Percentiles rank a stretch among this genome's conserved stretches.
Conservation (phyloP, 2,329 filamentous ascomycete genomes). For the Hortaea werneckii region DNA sequence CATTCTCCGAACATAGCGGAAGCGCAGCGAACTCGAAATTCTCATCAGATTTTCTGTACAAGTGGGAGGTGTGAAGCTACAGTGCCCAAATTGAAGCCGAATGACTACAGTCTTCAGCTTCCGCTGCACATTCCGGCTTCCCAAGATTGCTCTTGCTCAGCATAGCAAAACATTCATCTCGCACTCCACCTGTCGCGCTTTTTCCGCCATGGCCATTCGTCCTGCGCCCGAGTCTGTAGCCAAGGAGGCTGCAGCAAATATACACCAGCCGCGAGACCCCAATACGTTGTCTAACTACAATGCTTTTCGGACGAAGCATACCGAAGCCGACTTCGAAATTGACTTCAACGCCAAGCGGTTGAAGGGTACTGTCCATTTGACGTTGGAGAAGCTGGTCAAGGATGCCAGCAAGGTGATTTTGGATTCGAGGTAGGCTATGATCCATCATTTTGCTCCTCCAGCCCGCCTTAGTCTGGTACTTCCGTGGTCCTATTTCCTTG, state of each 20-base stretch:
- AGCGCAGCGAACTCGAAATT: no score
- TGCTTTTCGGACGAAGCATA: slow-evolving; percentile 76
- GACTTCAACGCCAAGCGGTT: slow-evolving; percentile 74
- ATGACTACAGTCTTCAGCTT: not conserved
- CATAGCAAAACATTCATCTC: no score
- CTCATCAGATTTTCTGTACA: no score
- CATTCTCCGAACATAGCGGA: no score
- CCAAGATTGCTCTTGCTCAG: not conserved
- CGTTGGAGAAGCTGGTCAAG: slow-evolving; percentile 66
- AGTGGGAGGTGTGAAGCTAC: not conserved
- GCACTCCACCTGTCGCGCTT: not conserved
- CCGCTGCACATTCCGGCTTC: not conserved
- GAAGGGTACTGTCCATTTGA: slow-evolving; percentile 64
- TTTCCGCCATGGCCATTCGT: slow-evolving; percentile 17
- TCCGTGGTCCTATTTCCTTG: no score
- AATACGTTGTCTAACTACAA: slow-evolving; percentile 90
- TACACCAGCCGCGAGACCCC: slow-evolving; percentile 49
- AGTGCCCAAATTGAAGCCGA: not conserved
- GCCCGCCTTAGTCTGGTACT: no score
- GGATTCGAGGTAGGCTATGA: slow-evolving; percentile 53
- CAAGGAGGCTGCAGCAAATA: slow-evolving; percentile 19
- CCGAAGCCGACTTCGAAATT: slow-evolving; percentile 68
- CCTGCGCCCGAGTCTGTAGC: slow-evolving; percentile 16
- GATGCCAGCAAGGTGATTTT: slow-evolving; percentile 65
- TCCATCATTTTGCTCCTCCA: not conserved